Evolutionary conservation across 306 rosid species (phyloP).

Genomic region (Prinsepia uniflora): DNA sequence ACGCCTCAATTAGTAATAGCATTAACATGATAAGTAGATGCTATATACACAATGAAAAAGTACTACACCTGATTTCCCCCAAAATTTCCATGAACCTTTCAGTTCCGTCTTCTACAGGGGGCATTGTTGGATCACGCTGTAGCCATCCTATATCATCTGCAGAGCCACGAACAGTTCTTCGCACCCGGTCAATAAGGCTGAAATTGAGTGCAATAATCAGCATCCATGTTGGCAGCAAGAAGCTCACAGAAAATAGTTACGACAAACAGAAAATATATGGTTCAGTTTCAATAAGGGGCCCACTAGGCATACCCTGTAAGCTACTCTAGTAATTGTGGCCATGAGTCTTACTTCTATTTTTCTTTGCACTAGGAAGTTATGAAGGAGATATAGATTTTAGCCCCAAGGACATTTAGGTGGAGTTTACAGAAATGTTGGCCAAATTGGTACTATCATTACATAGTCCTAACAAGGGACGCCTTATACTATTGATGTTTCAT

Average conservation of each 20-base stretch:
- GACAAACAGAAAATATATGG: neutral
- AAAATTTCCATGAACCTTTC: slow-evolving; percentile 78
- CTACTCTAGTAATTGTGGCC: neutral
- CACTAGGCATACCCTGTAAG: neutral
- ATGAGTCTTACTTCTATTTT: neutral
- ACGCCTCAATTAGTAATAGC: slow-evolving; percentile 21
- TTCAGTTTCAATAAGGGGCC: slow-evolving; percentile 1
- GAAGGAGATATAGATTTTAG: neutral
- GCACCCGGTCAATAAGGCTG: slow-evolving; percentile 82
- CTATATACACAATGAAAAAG: slow-evolving; percentile 11
- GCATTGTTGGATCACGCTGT: slow-evolving; percentile 74
- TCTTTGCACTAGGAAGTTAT: neutral
- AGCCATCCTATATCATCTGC: slow-evolving; percentile 99
- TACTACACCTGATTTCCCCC: slow-evolving; percentile 53
- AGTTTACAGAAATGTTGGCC: neutral
- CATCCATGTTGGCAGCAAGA: slow-evolving; percentile 11
- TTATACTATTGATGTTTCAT: neutral
- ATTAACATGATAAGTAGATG: slow-evolving; percentile 11
- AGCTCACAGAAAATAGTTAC: neutral
- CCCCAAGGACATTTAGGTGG: neutral
- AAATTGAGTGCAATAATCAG: slow-evolving; percentile 29
- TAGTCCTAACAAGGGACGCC: neutral
- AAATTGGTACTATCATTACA: neutral
- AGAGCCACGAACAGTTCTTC: slow-evolving; percentile 86
- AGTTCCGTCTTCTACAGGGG: slow-evolving; percentile 83